Conservation (phyloP, 1,284 basidiomycete species). For the Papiliotrema terrestris region DNA sequence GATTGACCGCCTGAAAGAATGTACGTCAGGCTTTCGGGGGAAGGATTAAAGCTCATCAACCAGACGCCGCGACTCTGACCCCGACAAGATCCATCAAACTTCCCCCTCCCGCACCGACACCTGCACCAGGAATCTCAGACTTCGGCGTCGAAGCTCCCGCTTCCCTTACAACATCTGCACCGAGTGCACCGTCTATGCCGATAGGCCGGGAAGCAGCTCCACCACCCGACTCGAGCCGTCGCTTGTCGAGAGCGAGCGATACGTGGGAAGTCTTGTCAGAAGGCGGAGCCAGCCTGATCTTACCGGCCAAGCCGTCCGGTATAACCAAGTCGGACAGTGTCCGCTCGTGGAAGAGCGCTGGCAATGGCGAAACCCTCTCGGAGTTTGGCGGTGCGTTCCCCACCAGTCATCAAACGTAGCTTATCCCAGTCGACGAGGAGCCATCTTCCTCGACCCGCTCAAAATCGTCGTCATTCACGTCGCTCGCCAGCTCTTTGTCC, state of each 20-base stretch:
- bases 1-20: slow-evolving; percentile 37
- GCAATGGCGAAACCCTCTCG: slow-evolving; percentile 34
- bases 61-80: slow-evolving; percentile 16
- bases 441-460: slow-evolving; percentile 3
- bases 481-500: slow-evolving; percentile 18
- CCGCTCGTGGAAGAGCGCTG: slow-evolving; percentile 40
- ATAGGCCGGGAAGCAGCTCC: no score
- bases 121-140: slow-evolving; percentile 6
- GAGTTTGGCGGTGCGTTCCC: slow-evolving; percentile 27
- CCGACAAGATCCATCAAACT: slow-evolving; percentile 11
- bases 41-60: neutral
- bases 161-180: no score
- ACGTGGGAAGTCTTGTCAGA: slow-evolving; percentile 39
- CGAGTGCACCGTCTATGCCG: neutral
- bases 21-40: slow-evolving; percentile 18
- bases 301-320: slow-evolving; percentile 13
- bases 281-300: slow-evolving; percentile 36
- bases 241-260: slow-evolving; percentile 10
- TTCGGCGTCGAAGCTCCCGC: neutral
- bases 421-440: neutral
- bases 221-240: no score
- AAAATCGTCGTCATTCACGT: slow-evolving; percentile 17
- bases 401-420: neutral
- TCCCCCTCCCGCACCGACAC: slow-evolving; percentile 20
- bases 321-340: slow-evolving; percentile 18